These are phyloP conservation scores for Excoecaria cochinchinensis DNA, from an alignment of 345 rosid species.

Conservation along the genomic window DNA sequence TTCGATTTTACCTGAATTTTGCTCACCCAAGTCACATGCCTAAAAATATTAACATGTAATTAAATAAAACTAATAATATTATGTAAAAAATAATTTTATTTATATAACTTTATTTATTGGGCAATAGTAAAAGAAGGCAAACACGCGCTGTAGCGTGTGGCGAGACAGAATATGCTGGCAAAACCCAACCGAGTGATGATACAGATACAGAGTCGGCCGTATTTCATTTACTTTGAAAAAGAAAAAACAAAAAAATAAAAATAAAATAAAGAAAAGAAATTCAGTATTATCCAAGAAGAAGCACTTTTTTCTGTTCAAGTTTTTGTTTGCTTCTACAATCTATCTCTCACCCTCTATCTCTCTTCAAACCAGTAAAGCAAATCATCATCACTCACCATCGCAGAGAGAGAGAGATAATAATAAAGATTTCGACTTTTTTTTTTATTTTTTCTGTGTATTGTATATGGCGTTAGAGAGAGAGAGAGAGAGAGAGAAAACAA, in stretches of 20 bases:
- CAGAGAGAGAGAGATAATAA: conserved; percentile 17
- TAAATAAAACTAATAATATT: too few species aligned
- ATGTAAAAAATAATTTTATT: too few species aligned
- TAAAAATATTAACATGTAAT: too few species aligned
- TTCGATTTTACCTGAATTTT: too few species aligned
- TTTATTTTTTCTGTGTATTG: neutral
- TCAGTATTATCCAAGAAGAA: conserved; percentile 30
- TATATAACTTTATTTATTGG: too few species aligned
- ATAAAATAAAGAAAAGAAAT: neutral
- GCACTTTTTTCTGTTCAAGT: conserved; percentile 25
- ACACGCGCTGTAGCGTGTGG: neutral
- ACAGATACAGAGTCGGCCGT: conserved; percentile 8
- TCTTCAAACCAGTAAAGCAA: conserved; percentile 11
- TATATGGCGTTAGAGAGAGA: neutral
- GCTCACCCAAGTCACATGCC: too few species aligned
- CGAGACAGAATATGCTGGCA: neutral
- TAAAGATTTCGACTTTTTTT: conserved; percentile 15
- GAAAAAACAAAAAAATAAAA: neutral
- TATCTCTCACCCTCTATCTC: neutral
- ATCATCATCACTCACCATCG: conserved; percentile 16
- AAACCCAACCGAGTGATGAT: neutral
- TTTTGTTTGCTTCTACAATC: conserved; percentile 20
- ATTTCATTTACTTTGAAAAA: conserved; percentile 5
- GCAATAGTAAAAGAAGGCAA: neutral
- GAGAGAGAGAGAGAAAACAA: conserved; percentile 2